These are phyloP conservation scores for Chloromonas sp. DNA, from an alignment of 163 green algal genomes.

Conservation along the genomic window DNA sequence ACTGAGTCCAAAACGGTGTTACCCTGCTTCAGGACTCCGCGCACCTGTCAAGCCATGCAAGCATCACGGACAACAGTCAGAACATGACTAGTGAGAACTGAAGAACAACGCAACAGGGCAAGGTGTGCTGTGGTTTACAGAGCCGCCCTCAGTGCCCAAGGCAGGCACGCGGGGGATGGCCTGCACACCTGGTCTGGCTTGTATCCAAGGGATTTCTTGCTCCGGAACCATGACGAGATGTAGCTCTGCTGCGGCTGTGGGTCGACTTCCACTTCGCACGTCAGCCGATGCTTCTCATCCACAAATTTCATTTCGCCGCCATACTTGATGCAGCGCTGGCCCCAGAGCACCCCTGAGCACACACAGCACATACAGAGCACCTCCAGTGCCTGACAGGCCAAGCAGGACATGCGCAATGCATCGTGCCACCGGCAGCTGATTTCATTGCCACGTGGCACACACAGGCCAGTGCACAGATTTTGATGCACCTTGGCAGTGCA, in stretches of 20 bases:
- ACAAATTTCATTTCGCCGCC: constrained; percentile 46
- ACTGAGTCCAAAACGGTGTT: constrained; percentile 34
- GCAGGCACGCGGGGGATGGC: no score
- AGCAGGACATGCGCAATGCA: no score
- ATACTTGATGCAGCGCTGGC: constrained; percentile 49
- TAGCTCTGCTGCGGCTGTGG: constrained; percentile 17
- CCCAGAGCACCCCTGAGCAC: constrained; percentile 38
- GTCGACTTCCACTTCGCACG: constrained; percentile 44
- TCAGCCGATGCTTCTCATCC: constrained; percentile 40
- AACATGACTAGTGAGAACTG: no score
- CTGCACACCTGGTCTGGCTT: constrained; percentile 29
- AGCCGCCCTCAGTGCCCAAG: no score
- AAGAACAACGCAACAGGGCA: no score
- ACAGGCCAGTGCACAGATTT: no score
- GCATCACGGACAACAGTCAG: no score
- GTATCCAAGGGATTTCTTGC: constrained; percentile 25
- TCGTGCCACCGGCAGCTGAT: no score
- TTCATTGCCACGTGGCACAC: no score
- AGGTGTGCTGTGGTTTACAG: no score
- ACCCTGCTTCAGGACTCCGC: constrained; percentile 10
- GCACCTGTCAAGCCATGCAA: constrained; percentile 7
- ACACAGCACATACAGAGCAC: neutral
- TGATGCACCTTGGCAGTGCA: no score
- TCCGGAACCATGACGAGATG: constrained; percentile 21
- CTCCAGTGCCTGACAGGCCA: no score